These are phyloP conservation scores for Sugiyamaella xylanicola DNA, from an alignment of 1,139 yeast species.

Conservation along the genomic window DNA sequence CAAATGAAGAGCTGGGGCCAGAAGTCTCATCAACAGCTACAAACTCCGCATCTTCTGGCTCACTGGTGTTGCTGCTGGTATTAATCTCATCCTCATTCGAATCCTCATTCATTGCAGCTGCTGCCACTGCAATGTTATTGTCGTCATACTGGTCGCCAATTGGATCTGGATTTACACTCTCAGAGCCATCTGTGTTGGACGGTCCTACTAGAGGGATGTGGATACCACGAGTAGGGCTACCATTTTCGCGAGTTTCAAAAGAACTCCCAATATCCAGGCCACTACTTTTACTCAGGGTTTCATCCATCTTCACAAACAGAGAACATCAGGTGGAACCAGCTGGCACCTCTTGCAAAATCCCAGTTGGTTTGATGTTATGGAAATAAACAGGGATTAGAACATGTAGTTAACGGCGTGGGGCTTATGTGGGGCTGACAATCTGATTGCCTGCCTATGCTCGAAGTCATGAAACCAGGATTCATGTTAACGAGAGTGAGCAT, in stretches of 20 bases:
- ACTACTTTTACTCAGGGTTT: background rate
- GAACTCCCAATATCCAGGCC: background rate
- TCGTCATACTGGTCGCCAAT: conserved; percentile 16
- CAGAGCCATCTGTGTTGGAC: background rate
- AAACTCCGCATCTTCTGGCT: conserved; percentile 26
- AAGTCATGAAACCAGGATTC: no score
- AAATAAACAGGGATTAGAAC: no score
- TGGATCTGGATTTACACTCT: background rate
- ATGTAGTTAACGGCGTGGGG: no score
- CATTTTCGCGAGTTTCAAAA: background rate
- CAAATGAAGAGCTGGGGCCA: conserved; percentile 25
- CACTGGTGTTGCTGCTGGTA: conserved; percentile 16
- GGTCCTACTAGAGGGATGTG: background rate
- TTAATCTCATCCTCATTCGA: conserved; percentile 16
- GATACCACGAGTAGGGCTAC: background rate
- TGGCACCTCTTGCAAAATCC: background rate
- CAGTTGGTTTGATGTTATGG: no score
- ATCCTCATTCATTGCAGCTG: conserved; percentile 9
- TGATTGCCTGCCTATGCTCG: no score
- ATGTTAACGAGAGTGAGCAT: background rate
- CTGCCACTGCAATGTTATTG: conserved; percentile 24
- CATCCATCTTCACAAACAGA: background rate
- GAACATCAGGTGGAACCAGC: background rate
- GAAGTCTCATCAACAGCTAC: conserved; percentile 33
- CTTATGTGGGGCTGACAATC: background rate